Evolutionary conservation across 1,284 basidiomycete genomes (phyloP).

Genomic region (Melampsora larici-populina): DNA sequence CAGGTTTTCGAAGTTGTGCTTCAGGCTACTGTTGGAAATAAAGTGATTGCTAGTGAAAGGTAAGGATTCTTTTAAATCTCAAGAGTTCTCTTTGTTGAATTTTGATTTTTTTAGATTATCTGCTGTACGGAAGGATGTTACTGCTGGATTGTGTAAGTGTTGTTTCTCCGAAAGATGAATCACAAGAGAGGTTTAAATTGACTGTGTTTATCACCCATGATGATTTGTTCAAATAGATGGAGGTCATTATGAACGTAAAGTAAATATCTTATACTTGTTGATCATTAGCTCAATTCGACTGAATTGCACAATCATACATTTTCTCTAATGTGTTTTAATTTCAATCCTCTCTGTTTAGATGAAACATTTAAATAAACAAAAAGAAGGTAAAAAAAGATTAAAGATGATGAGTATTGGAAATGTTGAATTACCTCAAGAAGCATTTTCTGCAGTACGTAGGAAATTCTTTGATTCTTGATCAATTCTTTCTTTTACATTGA

Average conservation of each 20-base stretch:
- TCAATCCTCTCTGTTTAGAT: background rate
- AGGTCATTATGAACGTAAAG: slow-evolving; percentile 82
- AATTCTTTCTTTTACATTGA: slow-evolving; percentile 1
- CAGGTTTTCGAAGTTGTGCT: slow-evolving; percentile 49
- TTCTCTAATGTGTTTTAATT: background rate
- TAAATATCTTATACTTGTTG: slow-evolving; percentile 9
- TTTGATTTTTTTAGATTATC: slow-evolving; percentile 60
- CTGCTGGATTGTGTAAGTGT: slow-evolving; percentile 89
- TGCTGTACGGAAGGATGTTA: slow-evolving; percentile 87
- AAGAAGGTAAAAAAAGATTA: slow-evolving; percentile 13
- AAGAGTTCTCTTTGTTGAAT: too few relatives aligned
- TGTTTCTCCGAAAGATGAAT: slow-evolving; percentile 45
- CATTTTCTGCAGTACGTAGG: slow-evolving; percentile 62
- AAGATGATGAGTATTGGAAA: slow-evolving; percentile 28
- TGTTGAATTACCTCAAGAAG: slow-evolving; percentile 76
- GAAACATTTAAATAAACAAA: slow-evolving; percentile 4
- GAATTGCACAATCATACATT: background rate
- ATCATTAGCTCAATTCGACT: background rate
- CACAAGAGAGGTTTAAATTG: background rate
- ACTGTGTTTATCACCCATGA: too few relatives aligned
- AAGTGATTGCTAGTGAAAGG: slow-evolving; percentile 82
- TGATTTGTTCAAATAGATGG: slow-evolving; percentile 16
- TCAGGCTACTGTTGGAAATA: slow-evolving; percentile 67
- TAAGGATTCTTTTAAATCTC: slow-evolving; percentile 49
- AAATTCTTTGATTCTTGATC: background rate